A percentile compares a stretch with the other conserved stretches of the same genome.
Conservation (phyloP, 176 grass and related monocot species). For the Calamus simplicifolius region DNA sequence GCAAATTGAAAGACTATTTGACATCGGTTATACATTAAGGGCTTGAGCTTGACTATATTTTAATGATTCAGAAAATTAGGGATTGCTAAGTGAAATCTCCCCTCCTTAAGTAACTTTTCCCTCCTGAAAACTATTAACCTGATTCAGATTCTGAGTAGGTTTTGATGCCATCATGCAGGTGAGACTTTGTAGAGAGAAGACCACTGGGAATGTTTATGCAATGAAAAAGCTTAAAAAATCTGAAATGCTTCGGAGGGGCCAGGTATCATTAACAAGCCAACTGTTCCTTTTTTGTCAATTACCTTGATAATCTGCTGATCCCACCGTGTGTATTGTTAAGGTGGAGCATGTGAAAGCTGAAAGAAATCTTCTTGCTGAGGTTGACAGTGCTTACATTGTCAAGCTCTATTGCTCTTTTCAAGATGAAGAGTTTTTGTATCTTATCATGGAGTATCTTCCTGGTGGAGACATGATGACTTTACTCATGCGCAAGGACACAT, state of each 20-base stretch:
- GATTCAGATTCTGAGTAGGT: too few relatives aligned
- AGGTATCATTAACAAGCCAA: slow-evolving; percentile 35
- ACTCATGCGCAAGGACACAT: slow-evolving; percentile 92
- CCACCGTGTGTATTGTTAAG: slow-evolving; percentile 9
- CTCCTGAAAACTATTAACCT: too few relatives aligned
- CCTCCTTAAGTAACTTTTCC: too few relatives aligned
- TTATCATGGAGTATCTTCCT: slow-evolving; percentile 99
- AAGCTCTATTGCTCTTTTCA: slow-evolving; percentile 97
- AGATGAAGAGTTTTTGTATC: slow-evolving; percentile 92
- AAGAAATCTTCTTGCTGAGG: slow-evolving; percentile 97
- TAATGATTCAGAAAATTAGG: too few relatives aligned
- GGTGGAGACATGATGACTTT: slow-evolving; percentile 99
- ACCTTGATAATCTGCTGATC: too few relatives aligned
- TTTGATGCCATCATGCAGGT: slow-evolving; percentile 51
- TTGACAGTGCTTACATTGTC: slow-evolving; percentile 93
- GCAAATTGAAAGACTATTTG: too few relatives aligned
- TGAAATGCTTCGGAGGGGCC: slow-evolving; percentile 98
- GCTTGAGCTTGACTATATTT: too few relatives aligned
- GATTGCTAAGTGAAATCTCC: too few relatives aligned
- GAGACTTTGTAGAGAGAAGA: slow-evolving; percentile 89
- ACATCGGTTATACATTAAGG: too few relatives aligned
- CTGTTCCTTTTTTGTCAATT: too few relatives aligned
- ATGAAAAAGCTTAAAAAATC: slow-evolving; percentile 99
- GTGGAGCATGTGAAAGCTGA: slow-evolving; percentile 99
- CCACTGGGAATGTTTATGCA: slow-evolving; percentile 76